Conservation (phyloP, 208 protist species). For the Acanthamoeba divionensis region DNA sequence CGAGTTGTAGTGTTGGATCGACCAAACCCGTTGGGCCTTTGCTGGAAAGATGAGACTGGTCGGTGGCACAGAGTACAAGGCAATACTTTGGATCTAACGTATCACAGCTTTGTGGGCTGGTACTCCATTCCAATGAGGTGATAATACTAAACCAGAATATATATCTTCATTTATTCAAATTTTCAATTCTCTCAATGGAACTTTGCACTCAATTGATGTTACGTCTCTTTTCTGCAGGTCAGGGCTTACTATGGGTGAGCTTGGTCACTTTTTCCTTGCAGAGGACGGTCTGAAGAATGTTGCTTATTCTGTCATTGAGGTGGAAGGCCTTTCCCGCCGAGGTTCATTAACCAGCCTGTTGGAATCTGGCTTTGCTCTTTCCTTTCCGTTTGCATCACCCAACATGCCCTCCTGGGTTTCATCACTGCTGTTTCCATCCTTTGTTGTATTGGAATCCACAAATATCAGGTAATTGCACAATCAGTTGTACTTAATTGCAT, state of each 20-base stretch:
- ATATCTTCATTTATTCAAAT: neutral
- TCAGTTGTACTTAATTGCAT: neutral
- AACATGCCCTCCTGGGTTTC: constrained; percentile 32
- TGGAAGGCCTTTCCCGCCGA: neutral
- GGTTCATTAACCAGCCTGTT: neutral
- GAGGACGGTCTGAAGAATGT: neutral
- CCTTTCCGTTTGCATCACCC: constrained; percentile 33
- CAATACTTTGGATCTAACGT: constrained; percentile 9
- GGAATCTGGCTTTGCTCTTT: neutral
- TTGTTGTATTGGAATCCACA: constrained; percentile 38
- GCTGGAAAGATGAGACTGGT: neutral
- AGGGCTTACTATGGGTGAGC: constrained; percentile 9
- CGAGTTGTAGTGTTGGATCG: constrained; percentile 10
- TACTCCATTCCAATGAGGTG: constrained; percentile 16
- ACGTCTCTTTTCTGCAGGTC: neutral
- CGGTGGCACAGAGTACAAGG: neutral
- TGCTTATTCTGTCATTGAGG: neutral
- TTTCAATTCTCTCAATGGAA: neutral
- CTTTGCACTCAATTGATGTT: neutral
- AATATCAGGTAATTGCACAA: neutral
- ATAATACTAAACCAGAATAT: neutral
- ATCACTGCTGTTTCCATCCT: constrained; percentile 12
- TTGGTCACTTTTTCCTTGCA: neutral
- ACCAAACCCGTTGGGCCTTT: neutral
- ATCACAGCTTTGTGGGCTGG: constrained; percentile 49